A percentile compares a stretch with the other conserved stretches of the same genome.
Conservation (phyloP, 805 yeast genomes). For the Saturnispora sekii region DNA sequence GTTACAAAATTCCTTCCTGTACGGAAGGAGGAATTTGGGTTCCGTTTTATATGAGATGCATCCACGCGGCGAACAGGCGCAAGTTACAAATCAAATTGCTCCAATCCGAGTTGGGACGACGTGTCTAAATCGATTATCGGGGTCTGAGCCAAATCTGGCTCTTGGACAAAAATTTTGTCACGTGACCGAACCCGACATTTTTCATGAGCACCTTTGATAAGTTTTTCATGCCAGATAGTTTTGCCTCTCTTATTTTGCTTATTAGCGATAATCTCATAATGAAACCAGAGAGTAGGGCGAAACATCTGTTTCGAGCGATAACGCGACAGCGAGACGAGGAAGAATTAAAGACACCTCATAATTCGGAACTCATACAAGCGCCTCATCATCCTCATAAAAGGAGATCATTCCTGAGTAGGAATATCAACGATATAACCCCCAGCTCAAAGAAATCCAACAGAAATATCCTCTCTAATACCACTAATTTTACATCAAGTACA, state of each 20-base stretch:
- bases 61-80: no score
- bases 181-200: no score
- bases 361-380: neutral
- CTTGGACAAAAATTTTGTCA: no score
- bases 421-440: slow-evolving; percentile 1
- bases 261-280: neutral
- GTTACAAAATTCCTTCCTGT: no score
- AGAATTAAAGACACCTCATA: neutral
- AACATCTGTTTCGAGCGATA: slow-evolving; percentile 6
- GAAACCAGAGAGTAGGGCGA: slow-evolving; percentile 3
- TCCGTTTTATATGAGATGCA: no score
- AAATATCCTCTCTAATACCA: slow-evolving; percentile 4
- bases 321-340: slow-evolving; percentile 3
- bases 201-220: neutral
- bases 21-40: no score
- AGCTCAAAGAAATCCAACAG: neutral
- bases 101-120: no score
- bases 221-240: neutral
- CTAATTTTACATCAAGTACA: neutral
- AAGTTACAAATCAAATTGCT: no score
- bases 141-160: no score
- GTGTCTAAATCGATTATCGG: no score
- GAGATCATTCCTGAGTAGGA: slow-evolving; percentile 5
- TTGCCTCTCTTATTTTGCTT: neutral
- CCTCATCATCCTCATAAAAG: slow-evolving; percentile 2